Evolutionary conservation across 176 grass and related monocot species (phyloP), one percentile per base, ranked within the genome.

Genomic region (Carex cristatella): DNA sequence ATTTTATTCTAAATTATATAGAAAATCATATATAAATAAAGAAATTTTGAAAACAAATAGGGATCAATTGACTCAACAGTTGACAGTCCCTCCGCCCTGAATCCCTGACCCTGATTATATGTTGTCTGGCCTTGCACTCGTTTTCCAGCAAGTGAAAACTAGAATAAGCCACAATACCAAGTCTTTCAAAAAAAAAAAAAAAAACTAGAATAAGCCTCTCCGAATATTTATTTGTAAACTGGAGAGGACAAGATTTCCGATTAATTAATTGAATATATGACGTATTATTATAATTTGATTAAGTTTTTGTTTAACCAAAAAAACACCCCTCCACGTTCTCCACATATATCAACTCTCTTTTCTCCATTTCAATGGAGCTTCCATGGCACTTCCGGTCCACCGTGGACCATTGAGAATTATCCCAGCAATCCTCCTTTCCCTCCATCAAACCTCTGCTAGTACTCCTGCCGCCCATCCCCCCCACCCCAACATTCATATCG

Each of bases 371-470:
- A 30, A 66, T 83, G 81, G 65, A 49, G 42, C 81, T 67, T 83
- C 81, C 81, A 83, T 83, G 81, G 81, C 81, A 67, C 23, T 13
- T 30, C 7, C 7, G 81, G 81, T 83, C 62, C 59, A 69, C 63
- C 81, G 31, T 68, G 63, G 81, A 83, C 81, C 63, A 65, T 54
- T 64, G 13, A 83, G 27, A 42, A 33, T 51, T 9, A 6, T 48
- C 40, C 13, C 40, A 13, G 1, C 16, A 30, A 44, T 83, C 18
- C 19, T 68, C 61, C 42, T 67, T 51, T 65, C 44, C 18, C 60
- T 83, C 57, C 59, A 37, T 61, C 28, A 59, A 55, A 28, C 6
- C 18, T 82, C 35, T 10, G 10, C 8, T 9, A 49, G 8, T 49
- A 49, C 57, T 18, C 5, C 58, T 10, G 79, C 38, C 38, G 4